A percentile compares a stretch with the other conserved stretches of the same genome.
Evolutionary conservation across 768 basidiomycete genomes (phyloP).

Genomic region (Leccinum pellstonianum): DNA sequence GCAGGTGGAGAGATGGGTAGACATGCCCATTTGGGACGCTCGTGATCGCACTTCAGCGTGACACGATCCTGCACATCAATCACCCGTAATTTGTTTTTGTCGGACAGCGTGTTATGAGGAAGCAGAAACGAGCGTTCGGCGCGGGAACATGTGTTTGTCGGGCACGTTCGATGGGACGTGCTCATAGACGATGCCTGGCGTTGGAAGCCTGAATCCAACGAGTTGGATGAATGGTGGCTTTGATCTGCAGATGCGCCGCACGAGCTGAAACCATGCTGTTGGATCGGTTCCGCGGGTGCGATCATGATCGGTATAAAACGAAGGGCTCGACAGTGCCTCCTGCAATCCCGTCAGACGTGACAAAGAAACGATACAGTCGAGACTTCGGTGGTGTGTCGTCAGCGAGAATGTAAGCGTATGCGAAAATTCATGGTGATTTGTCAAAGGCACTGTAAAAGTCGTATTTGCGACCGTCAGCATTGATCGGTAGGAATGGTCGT

Average conservation of each 20-base stretch:
- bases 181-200: constrained; percentile 3
- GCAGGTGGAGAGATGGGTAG: neutral
- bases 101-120: neutral
- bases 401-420: neutral
- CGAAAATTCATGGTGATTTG: neutral
- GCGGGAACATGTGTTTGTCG: neutral
- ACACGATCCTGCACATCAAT: neutral
- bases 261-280: constrained; percentile 7
- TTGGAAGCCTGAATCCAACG: constrained; percentile 1
- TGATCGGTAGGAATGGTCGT: constrained; percentile 3
- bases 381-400: neutral
- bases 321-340: constrained; percentile 3
- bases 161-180: neutral
- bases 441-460: neutral
- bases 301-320: constrained; percentile 25
- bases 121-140: neutral
- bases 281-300: constrained; percentile 7
- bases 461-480: neutral
- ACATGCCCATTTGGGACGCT: neutral
- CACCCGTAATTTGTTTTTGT: neutral
- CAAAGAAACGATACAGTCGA: neutral
- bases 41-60: neutral
- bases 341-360: constrained; percentile 1
- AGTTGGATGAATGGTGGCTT: constrained; percentile 5
- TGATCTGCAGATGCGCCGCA: constrained; percentile 16